phyloP scores from a whole-genome alignment of 1,284 basidiomycete genomes.

The Coriolopsis trogii region DNA sequence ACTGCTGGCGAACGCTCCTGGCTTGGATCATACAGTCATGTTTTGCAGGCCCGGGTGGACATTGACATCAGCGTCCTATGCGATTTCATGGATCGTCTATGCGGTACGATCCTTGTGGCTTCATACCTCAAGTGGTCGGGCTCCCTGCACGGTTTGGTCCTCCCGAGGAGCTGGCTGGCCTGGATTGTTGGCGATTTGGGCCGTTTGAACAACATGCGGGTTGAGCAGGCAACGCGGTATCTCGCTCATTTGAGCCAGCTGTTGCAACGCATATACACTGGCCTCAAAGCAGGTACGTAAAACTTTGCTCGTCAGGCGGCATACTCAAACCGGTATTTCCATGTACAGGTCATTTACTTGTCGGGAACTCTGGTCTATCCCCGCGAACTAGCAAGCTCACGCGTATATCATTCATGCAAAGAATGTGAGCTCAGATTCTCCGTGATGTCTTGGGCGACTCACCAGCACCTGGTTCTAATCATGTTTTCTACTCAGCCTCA shows the following conservation, averaged over 20 bases:
- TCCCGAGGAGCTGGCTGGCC: conserved; percentile 53
- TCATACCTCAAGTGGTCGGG: conserved; percentile 25
- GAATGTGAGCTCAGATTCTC: conserved; percentile 39
- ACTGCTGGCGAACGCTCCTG: neutral
- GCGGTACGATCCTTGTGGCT: conserved; percentile 35
- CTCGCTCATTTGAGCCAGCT: conserved; percentile 28
- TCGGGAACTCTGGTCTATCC: conserved; percentile 29
- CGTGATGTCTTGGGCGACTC: neutral
- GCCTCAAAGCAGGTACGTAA: too few relatives aligned
- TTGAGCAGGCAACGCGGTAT: conserved; percentile 21
- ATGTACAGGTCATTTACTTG: conserved; percentile 33
- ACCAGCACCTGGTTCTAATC: neutral
- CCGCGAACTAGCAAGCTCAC: conserved; percentile 16
- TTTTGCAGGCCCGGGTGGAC: conserved; percentile 36
- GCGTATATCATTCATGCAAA: conserved; percentile 40
- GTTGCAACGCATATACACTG: too few relatives aligned
- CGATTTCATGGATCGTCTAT: conserved; percentile 46
- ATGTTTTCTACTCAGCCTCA: neutral
- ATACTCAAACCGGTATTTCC: too few relatives aligned
- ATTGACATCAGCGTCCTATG: conserved; percentile 49
- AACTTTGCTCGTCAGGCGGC: too few relatives aligned
- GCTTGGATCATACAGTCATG: conserved; percentile 41
- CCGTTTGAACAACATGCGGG: neutral
- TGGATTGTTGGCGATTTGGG: conserved; percentile 21
- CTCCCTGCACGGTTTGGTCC: conserved; percentile 44